Conservation (phyloP, 192 early-diverging fungal genomes). For the Umbelopsis sp. region DNA sequence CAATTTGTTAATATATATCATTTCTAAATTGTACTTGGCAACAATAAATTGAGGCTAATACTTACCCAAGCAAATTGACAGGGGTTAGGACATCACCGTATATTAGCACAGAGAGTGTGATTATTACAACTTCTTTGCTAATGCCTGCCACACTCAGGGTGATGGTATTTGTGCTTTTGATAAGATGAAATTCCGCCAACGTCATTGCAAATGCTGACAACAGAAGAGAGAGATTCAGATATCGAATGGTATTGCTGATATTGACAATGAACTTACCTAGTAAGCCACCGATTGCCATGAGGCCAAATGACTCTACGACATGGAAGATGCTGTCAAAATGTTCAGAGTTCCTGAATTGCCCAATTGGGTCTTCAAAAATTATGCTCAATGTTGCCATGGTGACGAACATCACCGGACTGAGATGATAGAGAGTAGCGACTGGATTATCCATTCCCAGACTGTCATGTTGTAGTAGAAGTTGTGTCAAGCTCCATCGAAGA, state of each 20-base stretch:
- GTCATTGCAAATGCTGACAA: conserved; percentile 75
- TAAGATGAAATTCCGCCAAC: conserved; percentile 73
- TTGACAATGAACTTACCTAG: conserved; percentile 37
- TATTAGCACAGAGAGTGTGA: conserved; percentile 65
- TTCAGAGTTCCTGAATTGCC: conserved; percentile 44
- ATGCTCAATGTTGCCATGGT: conserved; percentile 60
- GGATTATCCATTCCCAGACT: conserved; percentile 76
- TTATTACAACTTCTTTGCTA: conserved; percentile 78
- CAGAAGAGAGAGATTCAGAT: neutral
- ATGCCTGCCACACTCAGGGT: conserved; percentile 85
- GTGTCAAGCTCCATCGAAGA: conserved; percentile 80
- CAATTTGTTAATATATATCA: conserved; percentile 25
- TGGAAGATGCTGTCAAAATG: conserved; percentile 54
- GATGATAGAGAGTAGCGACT: conserved; percentile 72
- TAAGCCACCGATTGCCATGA: conserved; percentile 66
- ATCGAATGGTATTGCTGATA: no score
- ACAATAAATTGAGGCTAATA: neutral
- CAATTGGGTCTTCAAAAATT: conserved; percentile 59
- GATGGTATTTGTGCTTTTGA: conserved; percentile 75
- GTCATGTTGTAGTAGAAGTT: conserved; percentile 71
- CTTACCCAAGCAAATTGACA: conserved; percentile 66
- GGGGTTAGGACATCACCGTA: conserved; percentile 74
- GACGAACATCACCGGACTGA: conserved; percentile 77
- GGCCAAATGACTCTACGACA: conserved; percentile 43
- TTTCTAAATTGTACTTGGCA: no score